Evolutionary conservation across 164 flowering plant species (phyloP).

Genomic region (Kalanchoe fedtschenkoi): DNA sequence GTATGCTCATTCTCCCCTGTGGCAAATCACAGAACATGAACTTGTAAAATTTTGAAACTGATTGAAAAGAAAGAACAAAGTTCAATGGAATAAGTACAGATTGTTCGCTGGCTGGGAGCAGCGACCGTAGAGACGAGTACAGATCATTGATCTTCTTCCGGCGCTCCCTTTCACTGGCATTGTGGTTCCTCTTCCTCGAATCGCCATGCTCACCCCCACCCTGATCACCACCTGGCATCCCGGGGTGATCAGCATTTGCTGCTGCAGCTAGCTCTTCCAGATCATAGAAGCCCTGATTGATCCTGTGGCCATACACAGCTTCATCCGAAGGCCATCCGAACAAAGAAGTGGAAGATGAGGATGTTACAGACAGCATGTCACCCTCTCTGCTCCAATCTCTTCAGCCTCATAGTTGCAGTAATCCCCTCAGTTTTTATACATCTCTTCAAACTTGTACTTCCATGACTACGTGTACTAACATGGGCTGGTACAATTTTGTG

Average conservation of each 20-base stretch:
- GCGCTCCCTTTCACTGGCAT: constrained; percentile 67
- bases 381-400: background rate
- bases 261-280: background rate
- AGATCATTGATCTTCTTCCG: constrained; percentile 50
- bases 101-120: constrained; percentile 51
- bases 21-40: background rate
- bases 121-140: constrained; percentile 47
- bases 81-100: constrained; percentile 24
- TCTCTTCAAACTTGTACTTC: background rate
- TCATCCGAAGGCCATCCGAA: constrained; percentile 1
- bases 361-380: background rate
- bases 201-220: background rate
- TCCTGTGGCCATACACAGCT: background rate
- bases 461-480: background rate
- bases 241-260: background rate
- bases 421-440: background rate
- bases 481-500: background rate
- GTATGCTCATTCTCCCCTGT: constrained; percentile 8
- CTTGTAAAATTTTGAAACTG: background rate
- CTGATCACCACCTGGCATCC: constrained; percentile 1
- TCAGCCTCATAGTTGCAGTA: background rate
- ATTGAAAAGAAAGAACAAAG: background rate
- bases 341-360: background rate
- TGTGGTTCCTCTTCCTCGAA: constrained; percentile 52
- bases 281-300: background rate